These are phyloP conservation scores for Globisporangium mamillatum DNA, from an alignment of 352 stramenopile species.

Conservation along the genomic window DNA sequence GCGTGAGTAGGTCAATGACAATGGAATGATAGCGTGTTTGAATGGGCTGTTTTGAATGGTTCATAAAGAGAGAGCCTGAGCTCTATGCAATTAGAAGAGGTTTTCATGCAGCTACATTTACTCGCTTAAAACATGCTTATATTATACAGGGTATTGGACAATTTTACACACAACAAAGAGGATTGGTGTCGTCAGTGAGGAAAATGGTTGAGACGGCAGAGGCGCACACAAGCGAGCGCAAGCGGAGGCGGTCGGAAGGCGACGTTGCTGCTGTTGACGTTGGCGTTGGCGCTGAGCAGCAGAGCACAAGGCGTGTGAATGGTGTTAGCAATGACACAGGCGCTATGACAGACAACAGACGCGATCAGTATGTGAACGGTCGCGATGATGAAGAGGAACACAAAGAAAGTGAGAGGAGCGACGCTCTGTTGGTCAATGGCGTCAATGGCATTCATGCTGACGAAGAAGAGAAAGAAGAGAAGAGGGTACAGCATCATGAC, in stretches of 20 bases:
- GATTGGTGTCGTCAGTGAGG: background rate
- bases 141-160: background rate
- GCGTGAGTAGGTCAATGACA: background rate
- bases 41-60: conserved; percentile 12
- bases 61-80: conserved; percentile 7
- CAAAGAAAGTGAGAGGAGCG: background rate
- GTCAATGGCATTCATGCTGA: background rate
- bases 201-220: background rate
- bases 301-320: background rate
- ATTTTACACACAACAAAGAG: background rate
- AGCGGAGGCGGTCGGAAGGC: conserved; percentile 10
- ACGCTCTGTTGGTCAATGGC: background rate
- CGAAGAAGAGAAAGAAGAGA: conserved; percentile 3
- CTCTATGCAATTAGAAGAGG: background rate
- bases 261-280: background rate
- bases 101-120: background rate
- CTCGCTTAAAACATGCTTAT: background rate
- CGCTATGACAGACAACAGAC: background rate
- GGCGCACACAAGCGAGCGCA: conserved; percentile 3
- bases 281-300: background rate
- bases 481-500: background rate
- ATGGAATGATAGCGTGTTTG: background rate
- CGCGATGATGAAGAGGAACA: background rate
- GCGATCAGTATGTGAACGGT: background rate
- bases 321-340: background rate